Conservation (phyloP, 805 yeast genomes). For the Candida oleophila region DNA sequence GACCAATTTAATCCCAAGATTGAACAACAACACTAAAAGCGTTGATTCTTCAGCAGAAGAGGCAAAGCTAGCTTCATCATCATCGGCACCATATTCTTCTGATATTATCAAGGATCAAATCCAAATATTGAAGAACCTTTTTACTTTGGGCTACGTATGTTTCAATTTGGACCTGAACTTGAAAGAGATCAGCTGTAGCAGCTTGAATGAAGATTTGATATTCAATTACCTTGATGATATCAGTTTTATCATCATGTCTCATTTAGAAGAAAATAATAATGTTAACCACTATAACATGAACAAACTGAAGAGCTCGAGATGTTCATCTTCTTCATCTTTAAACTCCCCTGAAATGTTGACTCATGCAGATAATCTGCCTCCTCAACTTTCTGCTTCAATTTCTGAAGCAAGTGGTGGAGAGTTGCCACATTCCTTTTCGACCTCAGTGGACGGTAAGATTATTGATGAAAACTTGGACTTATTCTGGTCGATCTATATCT, state of each 20-base stretch:
- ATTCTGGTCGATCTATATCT: constrained; percentile 49
- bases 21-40: constrained; percentile 24
- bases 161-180: constrained; percentile 35
- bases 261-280: constrained; percentile 18
- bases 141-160: constrained; percentile 43
- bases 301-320: constrained; percentile 5
- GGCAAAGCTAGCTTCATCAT: constrained; percentile 16
- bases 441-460: constrained; percentile 23
- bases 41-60: constrained; percentile 1
- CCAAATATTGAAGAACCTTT: constrained; percentile 46
- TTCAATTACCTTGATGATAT: constrained; percentile 51
- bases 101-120: constrained; percentile 25
- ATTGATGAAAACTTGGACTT: constrained; percentile 31
- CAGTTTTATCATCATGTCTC: constrained; percentile 40
- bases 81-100: constrained; percentile 22
- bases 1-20: constrained; percentile 33
- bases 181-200: constrained; percentile 10
- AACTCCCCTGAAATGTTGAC: background rate
- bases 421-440: constrained; percentile 6
- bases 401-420: background rate
- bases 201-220: constrained; percentile 46
- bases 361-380: background rate
- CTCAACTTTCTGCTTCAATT: background rate
- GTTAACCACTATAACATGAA: background rate
- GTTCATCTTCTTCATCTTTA: constrained; percentile 3